Evolutionary conservation across 495 filamentous ascomycete genomes (phyloP).

Genomic region (Penicillium daleae): DNA sequence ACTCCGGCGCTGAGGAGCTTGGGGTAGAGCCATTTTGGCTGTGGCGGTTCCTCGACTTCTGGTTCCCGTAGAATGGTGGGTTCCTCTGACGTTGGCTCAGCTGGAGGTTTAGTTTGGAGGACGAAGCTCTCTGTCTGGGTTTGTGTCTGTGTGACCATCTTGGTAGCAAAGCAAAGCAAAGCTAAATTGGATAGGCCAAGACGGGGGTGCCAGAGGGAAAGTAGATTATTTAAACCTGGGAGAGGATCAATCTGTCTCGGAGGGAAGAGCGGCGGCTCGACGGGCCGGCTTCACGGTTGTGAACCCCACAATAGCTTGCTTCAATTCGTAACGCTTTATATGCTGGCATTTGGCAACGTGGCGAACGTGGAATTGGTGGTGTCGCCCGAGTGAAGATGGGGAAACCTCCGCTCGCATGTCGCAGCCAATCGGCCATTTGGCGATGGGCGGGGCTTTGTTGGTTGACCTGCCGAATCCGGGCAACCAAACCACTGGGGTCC

Average conservation of each 20-base stretch:
- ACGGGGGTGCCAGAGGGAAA: neutral
- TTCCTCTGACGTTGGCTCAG: neutral
- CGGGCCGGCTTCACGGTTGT: neutral
- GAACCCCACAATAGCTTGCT: neutral
- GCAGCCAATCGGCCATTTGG: neutral
- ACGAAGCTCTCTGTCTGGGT: neutral
- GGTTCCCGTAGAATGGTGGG: neutral
- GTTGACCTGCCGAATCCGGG: no score
- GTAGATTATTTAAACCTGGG: neutral
- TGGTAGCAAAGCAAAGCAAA: neutral
- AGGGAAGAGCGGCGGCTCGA: no score
- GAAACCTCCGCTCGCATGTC: neutral
- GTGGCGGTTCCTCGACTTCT: neutral
- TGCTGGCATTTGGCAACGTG: neutral
- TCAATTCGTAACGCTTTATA: neutral
- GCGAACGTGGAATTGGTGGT: neutral
- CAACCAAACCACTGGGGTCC: no score
- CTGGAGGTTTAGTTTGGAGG: neutral
- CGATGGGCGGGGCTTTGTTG: no score
- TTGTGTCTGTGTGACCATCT: neutral
- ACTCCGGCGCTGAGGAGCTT: slow-evolving; percentile 34
- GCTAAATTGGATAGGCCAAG: neutral
- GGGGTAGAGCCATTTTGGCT: slow-evolving; percentile 27
- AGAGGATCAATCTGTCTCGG: neutral
- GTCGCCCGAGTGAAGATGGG: neutral